phyloP scores from a whole-genome alignment of 805 yeast genomes.

The Pichia membranifaciens region DNA sequence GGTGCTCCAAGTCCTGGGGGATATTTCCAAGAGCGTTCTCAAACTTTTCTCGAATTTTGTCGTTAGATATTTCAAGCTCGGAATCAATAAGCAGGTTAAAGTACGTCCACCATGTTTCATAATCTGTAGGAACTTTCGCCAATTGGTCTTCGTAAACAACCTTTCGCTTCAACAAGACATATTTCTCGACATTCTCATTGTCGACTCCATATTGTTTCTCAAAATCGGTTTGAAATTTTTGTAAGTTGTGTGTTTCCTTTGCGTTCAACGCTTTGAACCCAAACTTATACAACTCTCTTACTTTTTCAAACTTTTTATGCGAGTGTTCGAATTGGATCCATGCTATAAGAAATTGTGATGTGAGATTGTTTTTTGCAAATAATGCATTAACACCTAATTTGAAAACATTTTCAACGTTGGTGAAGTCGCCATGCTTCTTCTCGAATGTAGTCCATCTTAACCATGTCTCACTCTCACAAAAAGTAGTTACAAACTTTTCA shows the following conservation, averaged over 20 bases:
- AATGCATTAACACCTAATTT: conserved; percentile 60
- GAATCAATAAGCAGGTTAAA: conserved; percentile 43
- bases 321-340: conserved; percentile 74
- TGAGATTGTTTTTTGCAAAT: conserved; percentile 27
- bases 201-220: conserved; percentile 58
- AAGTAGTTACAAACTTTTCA: conserved; percentile 47
- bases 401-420: conserved; percentile 56
- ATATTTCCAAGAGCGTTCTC: conserved; percentile 38
- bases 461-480: conserved; percentile 60
- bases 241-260: conserved; percentile 32
- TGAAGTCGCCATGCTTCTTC: conserved; percentile 38
- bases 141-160: conserved; percentile 48
- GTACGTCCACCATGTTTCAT: conserved; percentile 81
- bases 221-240: conserved; percentile 46
- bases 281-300: conserved; percentile 49
- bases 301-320: conserved; percentile 56
- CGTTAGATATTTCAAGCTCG: conserved; percentile 19
- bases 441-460: conserved; percentile 71
- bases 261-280: conserved; percentile 38
- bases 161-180: conserved; percentile 49
- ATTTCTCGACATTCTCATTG: conserved; percentile 44
- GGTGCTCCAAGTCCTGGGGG: conserved; percentile 32
- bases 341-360: conserved; percentile 35
- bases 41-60: conserved; percentile 32
- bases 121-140: conserved; percentile 45